A percentile compares a stretch with the other conserved stretches of the same genome.
These are phyloP conservation scores for Escallonia rubra DNA, from an alignment of 129 eudicot species.

Conservation along the genomic window DNA sequence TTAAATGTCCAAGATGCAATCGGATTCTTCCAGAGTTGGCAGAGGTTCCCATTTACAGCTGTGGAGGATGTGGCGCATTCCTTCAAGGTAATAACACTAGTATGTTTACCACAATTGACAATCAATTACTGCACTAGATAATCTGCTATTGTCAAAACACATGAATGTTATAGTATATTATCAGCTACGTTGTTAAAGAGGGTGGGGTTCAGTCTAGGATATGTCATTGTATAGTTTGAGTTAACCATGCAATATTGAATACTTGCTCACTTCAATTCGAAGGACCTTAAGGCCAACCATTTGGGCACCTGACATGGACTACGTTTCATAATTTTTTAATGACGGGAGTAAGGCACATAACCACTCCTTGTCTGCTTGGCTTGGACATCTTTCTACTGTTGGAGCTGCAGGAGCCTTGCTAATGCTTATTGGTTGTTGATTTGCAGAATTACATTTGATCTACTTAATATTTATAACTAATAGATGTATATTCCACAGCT, in stretches of 20 bases:
- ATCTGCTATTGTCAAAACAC: not conserved
- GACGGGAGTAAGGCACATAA: not conserved
- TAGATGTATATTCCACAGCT: too few relatives aligned
- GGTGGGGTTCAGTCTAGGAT: too few relatives aligned
- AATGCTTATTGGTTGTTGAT: too few relatives aligned
- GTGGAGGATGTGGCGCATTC: conserved; percentile 60
- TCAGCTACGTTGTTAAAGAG: too few relatives aligned
- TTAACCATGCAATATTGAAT: too few relatives aligned
- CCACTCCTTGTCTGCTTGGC: not conserved
- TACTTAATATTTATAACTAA: too few relatives aligned
- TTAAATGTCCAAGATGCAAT: conserved; percentile 61
- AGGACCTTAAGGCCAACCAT: not conserved
- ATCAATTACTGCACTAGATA: not conserved
- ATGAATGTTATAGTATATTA: too few relatives aligned
- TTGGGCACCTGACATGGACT: not conserved
- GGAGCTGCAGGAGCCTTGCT: not conserved
- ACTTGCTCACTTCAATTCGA: not conserved
- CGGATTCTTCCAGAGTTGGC: conserved; percentile 44
- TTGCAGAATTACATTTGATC: too few relatives aligned
- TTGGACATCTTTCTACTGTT: not conserved
- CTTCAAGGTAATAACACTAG: conserved; percentile 47
- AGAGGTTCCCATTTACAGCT: conserved; percentile 42
- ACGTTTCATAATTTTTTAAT: not conserved
- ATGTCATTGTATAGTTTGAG: too few relatives aligned
- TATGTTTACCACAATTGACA: not conserved